Base-by-base conservation (phyloP, 345 rosid genomes). In the Trapa incisa region DNA sequence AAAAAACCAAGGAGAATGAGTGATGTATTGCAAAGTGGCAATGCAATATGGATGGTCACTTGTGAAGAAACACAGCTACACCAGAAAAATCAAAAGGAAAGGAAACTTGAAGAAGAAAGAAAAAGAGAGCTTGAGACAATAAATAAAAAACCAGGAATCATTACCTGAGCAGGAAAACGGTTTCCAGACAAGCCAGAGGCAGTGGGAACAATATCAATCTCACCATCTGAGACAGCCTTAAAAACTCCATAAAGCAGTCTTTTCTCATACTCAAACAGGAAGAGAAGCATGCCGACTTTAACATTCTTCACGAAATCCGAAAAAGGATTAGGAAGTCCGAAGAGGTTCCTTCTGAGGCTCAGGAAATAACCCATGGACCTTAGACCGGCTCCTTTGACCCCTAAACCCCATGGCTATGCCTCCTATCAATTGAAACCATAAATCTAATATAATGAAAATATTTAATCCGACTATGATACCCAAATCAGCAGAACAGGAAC, bases 121-220 rank as follows among this genome's bases (percentile, higher is more conserved):
- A 45, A 45, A 45, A 45, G 48, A 45, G 11, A 1, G 48, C 48
- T 45, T 13, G 11, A 45, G 48, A 45, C 11, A 45, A 45, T 45
- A 45, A 53, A 45, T 16, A 43, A 64, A 57, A 43, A 64, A 57
- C 32, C 11, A 65, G 53, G 47, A 37, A 50, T 36, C 35, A 54
- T 64, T 79, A 89, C 96, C 88, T 87, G 92, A 56, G 92, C 89
- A 53, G 92, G 92, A 65, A 83, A 87, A 75, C 80, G 82, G 73
- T 82, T 88, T 69, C 95, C 86, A 2, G 90, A 78, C 38, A 80
- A 77, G 60, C 64, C 39, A 72, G 70, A 85, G 3, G 87, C 95
- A 64, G 74, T 16, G 2, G 92, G 92, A 43, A 83, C 74, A 64
- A 90, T 86, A 77, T 86, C 67, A 6, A 88, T 74, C 6, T 76